Conservation (phyloP, 1,284 basidiomycete species). For the Apiotrichum veenhuisii region DNA sequence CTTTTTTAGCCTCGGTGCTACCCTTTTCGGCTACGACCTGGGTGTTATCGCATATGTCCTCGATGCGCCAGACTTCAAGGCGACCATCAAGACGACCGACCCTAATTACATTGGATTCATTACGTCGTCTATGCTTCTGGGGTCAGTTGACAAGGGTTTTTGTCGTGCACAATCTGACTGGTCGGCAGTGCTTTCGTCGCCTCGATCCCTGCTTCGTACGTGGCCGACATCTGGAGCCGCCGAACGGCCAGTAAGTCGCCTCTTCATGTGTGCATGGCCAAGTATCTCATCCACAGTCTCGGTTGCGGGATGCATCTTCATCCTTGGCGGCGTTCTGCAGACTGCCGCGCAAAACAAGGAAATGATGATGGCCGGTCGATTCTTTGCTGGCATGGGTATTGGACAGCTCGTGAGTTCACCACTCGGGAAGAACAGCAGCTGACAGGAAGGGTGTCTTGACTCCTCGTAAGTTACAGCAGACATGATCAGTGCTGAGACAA, state of each 20-base stretch:
- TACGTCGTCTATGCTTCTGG: conserved; percentile 47
- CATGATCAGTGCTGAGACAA: no score
- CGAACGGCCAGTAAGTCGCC: conserved; percentile 28
- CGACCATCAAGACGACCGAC: conserved; percentile 32
- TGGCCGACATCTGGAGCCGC: conserved; percentile 44
- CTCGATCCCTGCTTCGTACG: conserved; percentile 42
- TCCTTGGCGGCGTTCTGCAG: conserved; percentile 56
- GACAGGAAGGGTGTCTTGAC: no score
- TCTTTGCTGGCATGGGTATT: conserved; percentile 57
- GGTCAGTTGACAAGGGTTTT: conserved; percentile 1
- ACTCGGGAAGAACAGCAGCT: conserved; percentile 37
- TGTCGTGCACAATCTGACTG: no score
- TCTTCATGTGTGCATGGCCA: neutral
- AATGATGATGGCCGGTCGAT: conserved; percentile 62
- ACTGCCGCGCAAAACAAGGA: conserved; percentile 54
- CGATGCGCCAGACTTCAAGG: conserved; percentile 50
- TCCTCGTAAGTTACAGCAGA: no score
- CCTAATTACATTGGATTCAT: conserved; percentile 51
- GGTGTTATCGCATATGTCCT: conserved; percentile 52
- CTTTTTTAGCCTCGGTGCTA: conserved; percentile 30
- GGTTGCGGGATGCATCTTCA: conserved; percentile 49
- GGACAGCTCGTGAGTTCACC: conserved; percentile 55
- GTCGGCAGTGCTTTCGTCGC: conserved; percentile 31
- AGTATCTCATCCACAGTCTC: conserved; percentile 21
- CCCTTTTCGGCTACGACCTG: conserved; percentile 50